Evolutionary conservation across 352 stramenopile genomes (phyloP).

Genomic region (Phytophthora cryptogea): DNA sequence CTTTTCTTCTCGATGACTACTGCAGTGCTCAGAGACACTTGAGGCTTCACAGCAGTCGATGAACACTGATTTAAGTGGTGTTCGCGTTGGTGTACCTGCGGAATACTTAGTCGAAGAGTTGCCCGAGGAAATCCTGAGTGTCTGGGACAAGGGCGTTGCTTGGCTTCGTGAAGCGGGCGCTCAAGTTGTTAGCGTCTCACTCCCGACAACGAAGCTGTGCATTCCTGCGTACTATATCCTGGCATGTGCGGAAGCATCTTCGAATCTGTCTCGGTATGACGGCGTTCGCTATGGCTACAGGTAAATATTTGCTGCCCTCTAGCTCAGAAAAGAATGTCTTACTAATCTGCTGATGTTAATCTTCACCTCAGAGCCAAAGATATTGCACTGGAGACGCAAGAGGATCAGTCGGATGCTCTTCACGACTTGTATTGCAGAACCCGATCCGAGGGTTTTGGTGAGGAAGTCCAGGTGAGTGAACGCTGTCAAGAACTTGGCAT

Average conservation of each 20-base stretch:
- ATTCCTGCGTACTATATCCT: constrained; percentile 99
- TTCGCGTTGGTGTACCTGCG: constrained; percentile 92
- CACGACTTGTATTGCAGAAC: constrained; percentile 89
- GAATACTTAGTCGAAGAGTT: constrained; percentile 95
- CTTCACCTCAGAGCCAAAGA: constrained; percentile 51
- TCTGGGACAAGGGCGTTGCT: constrained; percentile 84
- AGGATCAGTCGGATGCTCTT: constrained; percentile 77
- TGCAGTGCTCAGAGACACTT: constrained; percentile 47
- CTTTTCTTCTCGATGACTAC: background rate
- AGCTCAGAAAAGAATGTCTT: background rate
- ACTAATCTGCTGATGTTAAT: constrained; percentile 10
- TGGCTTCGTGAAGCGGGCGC: constrained; percentile 74
- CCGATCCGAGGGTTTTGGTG: constrained; percentile 89
- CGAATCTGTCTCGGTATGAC: constrained; percentile 98
- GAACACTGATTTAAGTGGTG: constrained; percentile 55
- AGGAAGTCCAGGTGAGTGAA: constrained; percentile 85
- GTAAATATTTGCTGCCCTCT: constrained; percentile 21
- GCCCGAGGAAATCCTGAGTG: constrained; percentile 76
- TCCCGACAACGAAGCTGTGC: constrained; percentile 84
- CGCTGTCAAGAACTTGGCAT: background rate
- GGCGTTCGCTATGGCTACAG: constrained; percentile 92
- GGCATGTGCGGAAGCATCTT: constrained; percentile 97
- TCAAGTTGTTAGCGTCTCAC: constrained; percentile 74
- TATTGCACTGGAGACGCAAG: constrained; percentile 46
- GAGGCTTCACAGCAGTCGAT: constrained; percentile 28